phyloP scores from a whole-genome alignment of 768 basidiomycete species.

The Infundibulicybe gibba region DNA sequence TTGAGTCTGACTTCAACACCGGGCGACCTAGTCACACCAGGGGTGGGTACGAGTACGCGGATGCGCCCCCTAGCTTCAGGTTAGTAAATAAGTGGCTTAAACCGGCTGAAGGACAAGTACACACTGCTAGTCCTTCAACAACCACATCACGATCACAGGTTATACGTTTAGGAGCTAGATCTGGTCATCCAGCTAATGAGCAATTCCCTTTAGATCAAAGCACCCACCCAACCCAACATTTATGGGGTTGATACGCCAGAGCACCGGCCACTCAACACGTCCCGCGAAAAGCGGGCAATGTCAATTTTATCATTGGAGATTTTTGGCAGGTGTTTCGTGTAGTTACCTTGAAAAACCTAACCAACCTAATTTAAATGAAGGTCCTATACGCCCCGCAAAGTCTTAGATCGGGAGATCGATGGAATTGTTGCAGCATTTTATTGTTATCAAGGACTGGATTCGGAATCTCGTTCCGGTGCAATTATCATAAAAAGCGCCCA shows the following conservation, averaged over 20 bases:
- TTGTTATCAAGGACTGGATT: slow-evolving; percentile 54
- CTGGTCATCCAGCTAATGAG: too few species aligned
- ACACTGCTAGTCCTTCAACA: slow-evolving; percentile 5
- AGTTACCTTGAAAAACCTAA: background rate
- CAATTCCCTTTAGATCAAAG: slow-evolving; percentile 47
- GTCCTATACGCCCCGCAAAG: slow-evolving; percentile 51
- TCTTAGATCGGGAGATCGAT: slow-evolving; percentile 67
- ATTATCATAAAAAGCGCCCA: slow-evolving; percentile 46
- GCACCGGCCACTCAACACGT: slow-evolving; percentile 4
- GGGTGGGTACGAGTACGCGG: slow-evolving; percentile 79
- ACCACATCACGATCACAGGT: slow-evolving; percentile 16
- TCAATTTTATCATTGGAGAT: slow-evolving; percentile 79
- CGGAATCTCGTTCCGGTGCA: slow-evolving; percentile 38
- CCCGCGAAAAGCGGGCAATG: slow-evolving; percentile 71
- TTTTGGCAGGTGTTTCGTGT: slow-evolving; percentile 57
- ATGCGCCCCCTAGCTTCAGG: slow-evolving; percentile 58
- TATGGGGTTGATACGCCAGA: slow-evolving; percentile 62
- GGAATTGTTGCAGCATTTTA: slow-evolving; percentile 71
- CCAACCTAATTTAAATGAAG: slow-evolving; percentile 27
- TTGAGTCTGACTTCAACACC: background rate
- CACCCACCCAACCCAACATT: slow-evolving; percentile 70
- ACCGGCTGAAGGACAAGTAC: slow-evolving; percentile 18
- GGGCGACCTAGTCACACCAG: background rate
- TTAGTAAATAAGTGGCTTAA: slow-evolving; percentile 55
- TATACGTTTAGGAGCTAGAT: too few species aligned